A percentile compares a stretch with the other conserved stretches of the same genome.
phyloP scores from a whole-genome alignment of 176 grass and related monocot genomes.

The Urochloa ruziziensis region DNA sequence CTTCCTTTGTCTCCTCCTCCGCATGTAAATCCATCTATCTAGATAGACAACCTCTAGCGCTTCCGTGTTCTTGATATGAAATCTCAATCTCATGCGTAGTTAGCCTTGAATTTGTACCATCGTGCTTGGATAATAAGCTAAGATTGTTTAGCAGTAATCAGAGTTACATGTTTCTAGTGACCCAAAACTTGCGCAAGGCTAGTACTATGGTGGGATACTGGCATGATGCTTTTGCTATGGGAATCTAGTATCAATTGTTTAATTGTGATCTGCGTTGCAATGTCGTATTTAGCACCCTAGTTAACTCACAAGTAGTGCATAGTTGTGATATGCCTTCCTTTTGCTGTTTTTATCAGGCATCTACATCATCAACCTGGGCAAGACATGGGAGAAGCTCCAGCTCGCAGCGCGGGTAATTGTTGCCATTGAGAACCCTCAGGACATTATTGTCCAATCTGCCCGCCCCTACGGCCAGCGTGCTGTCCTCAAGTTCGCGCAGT shows the following conservation, averaged over 20 bases:
- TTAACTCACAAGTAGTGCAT: not conserved
- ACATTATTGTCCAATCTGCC: slow-evolving; percentile 92
- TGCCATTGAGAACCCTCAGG: slow-evolving; percentile 87
- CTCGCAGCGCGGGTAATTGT: slow-evolving; percentile 85
- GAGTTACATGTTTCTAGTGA: not conserved
- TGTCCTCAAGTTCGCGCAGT: slow-evolving; percentile 84
- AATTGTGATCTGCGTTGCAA: not conserved
- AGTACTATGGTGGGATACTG: not conserved
- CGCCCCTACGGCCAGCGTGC: slow-evolving; percentile 91
- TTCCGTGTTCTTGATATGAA: not conserved
- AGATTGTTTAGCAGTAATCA: not conserved
- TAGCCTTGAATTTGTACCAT: not conserved
- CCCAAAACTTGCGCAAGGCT: not conserved
- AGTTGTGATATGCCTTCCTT: not conserved
- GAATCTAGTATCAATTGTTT: not conserved
- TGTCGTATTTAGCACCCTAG: not conserved
- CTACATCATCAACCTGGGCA: slow-evolving; percentile 87
- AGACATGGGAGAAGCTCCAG: slow-evolving; percentile 91
- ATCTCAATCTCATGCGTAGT: not conserved
- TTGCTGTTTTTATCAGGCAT: slow-evolving; percentile 49
- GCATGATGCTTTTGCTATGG: not conserved
- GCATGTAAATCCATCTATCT: not conserved
- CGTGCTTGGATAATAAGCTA: not conserved
- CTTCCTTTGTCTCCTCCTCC: not conserved
- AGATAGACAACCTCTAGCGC: not conserved